Conservation (phyloP, 768 basidiomycete genomes). For the Sutorius australiensis region DNA sequence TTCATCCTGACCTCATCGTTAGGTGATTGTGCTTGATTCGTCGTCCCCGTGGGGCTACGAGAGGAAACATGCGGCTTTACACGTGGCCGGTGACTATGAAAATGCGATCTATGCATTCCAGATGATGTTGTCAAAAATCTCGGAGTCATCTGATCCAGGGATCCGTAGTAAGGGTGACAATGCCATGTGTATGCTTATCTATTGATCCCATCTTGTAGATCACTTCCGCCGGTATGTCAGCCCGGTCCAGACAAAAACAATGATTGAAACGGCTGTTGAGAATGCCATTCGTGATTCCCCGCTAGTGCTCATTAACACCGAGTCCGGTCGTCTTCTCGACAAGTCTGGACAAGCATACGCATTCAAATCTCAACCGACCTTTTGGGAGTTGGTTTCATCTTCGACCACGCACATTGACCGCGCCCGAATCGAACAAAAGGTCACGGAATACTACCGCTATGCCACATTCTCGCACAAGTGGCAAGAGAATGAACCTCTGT, state of each 20-base stretch:
- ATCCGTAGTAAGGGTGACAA: not conserved
- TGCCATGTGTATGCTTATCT: not conserved
- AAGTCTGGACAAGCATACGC: too few relatives aligned
- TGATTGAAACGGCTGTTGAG: too few relatives aligned
- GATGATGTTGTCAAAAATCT: not conserved
- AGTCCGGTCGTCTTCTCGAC: too few relatives aligned
- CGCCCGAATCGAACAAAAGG: not conserved
- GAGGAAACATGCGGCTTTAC: not conserved
- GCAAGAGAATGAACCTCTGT: not conserved
- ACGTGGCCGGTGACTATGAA: not conserved
- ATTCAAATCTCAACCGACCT: too few relatives aligned
- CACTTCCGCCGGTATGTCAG: too few relatives aligned
- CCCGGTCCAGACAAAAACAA: too few relatives aligned
- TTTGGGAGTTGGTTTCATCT: too few relatives aligned
- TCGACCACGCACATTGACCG: not conserved
- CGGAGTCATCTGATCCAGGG: not conserved
- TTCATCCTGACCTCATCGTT: not conserved
- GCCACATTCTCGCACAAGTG: not conserved
- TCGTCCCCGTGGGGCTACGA: not conserved
- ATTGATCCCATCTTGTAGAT: not conserved
- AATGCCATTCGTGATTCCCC: too few relatives aligned
- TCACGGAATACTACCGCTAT: not conserved
- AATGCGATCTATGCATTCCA: not conserved
- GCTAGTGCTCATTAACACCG: too few relatives aligned
- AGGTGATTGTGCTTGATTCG: not conserved